phyloP scores from a whole-genome alignment of 352 stramenopile species.

The Peronospora destructor region DNA sequence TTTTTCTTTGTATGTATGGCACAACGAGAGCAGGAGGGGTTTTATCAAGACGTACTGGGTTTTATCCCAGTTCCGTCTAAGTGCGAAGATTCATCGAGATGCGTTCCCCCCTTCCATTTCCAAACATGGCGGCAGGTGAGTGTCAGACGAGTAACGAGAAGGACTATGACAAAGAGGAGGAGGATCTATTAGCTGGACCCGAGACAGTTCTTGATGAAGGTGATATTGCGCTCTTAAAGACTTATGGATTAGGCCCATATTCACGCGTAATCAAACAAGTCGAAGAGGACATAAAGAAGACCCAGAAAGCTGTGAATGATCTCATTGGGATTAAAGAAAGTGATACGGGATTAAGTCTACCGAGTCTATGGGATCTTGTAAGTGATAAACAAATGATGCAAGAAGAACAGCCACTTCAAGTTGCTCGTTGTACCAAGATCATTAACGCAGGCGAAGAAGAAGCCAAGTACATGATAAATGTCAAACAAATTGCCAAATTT shows the following conservation, averaged over 20 bases:
- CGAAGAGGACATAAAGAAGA: slow-evolving; percentile 98
- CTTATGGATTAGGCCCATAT: slow-evolving; percentile 97
- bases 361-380: slow-evolving; percentile 98
- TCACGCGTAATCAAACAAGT: slow-evolving; percentile 93
- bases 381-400: slow-evolving; percentile 99
- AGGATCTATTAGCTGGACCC: slow-evolving; percentile 73
- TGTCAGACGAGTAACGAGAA: slow-evolving; percentile 94
- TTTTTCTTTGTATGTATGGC: background rate
- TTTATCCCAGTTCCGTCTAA: slow-evolving; percentile 1
- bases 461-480: slow-evolving; percentile 99
- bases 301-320: slow-evolving; percentile 89
- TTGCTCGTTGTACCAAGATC: slow-evolving; percentile 95
- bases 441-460: slow-evolving; percentile 92
- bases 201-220: slow-evolving; percentile 88
- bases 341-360: slow-evolving; percentile 97
- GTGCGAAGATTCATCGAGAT: slow-evolving; percentile 18
- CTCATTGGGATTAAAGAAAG: slow-evolving; percentile 97
- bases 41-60: background rate
- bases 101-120: background rate
- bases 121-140: slow-evolving; percentile 57
- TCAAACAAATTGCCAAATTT: slow-evolving; percentile 99
- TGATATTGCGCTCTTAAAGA: slow-evolving; percentile 98
- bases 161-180: slow-evolving; percentile 92
- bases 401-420: slow-evolving; percentile 95
- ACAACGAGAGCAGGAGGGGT: too few species aligned